Evolutionary conservation across 225 moss, liverwort and hornwort species (phyloP).

Genomic region (Thuidium tamariscinum): DNA sequence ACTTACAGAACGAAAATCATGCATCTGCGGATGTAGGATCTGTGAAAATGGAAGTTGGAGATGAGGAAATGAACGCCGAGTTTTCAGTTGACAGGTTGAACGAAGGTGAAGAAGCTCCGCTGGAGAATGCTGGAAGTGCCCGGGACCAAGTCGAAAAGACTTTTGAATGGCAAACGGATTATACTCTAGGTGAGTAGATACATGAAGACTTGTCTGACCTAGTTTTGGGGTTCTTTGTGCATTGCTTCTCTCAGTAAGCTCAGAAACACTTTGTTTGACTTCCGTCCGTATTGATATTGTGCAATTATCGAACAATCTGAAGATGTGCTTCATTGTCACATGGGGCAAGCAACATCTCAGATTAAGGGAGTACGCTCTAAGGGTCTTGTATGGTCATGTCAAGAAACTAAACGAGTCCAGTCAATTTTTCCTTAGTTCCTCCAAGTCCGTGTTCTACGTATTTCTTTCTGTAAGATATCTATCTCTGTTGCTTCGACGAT

Average conservation of each 20-base stretch:
- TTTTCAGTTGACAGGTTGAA: not conserved
- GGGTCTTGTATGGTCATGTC: not conserved
- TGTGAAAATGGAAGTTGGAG: constrained; percentile 1
- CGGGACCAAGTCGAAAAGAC: constrained; percentile 2
- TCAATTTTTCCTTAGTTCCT: not conserved
- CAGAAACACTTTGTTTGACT: not conserved
- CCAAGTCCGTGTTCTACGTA: not conserved
- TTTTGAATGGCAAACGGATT: constrained; percentile 6
- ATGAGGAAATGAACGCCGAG: not conserved
- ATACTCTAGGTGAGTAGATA: constrained; percentile 5
- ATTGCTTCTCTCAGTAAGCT: not conserved
- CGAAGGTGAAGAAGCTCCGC: not conserved
- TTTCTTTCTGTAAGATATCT: not conserved
- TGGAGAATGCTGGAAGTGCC: not conserved
- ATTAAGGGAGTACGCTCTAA: not conserved
- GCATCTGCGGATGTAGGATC: not conserved
- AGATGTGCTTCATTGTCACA: not conserved
- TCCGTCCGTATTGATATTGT: not conserved
- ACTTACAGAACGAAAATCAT: not conserved
- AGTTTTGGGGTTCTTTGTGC: not conserved
- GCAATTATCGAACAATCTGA: not conserved
- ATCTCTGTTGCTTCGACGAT: not conserved
- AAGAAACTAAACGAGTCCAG: not conserved
- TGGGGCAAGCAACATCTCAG: not conserved
- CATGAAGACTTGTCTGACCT: not conserved